A percentile compares a stretch with the other conserved stretches of the same genome.
Conservation (phyloP, 148 eudicot genomes). For the Camellia japonica region DNA sequence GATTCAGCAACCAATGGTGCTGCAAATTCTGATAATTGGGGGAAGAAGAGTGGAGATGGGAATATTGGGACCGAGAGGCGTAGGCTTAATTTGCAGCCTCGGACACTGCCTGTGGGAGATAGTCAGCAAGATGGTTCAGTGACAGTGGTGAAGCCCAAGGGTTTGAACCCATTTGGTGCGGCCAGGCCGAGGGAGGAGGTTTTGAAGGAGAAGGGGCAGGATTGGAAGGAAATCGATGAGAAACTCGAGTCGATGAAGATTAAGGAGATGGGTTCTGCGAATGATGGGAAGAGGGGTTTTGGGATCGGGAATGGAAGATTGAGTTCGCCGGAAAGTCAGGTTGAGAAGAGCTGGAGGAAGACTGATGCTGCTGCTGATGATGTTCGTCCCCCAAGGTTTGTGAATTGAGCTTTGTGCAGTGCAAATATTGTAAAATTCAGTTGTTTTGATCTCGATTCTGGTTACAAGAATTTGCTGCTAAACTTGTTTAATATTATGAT, state of each 20-base stretch:
- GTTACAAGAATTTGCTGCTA: conserved; percentile 5
- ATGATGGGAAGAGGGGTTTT: conserved; percentile 53
- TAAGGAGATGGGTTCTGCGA: conserved; percentile 37
- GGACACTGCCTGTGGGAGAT: conserved; percentile 55
- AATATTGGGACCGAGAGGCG: conserved; percentile 44
- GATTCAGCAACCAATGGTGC: conserved; percentile 24
- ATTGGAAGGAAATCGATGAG: conserved; percentile 96
- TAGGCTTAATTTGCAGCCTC: conserved; percentile 80
- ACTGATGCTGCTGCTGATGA: conserved; percentile 39
- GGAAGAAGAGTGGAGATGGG: conserved; percentile 42
- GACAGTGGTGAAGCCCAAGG: conserved; percentile 40
- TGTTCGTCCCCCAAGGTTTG: conserved; percentile 60
- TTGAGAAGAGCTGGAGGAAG: conserved; percentile 79
- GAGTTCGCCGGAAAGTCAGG: conserved; percentile 28
- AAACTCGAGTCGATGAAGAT: conserved; percentile 66
- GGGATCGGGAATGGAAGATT: conserved; percentile 41
- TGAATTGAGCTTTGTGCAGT: background rate
- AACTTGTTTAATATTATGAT: background rate
- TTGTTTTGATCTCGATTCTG: background rate
- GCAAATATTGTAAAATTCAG: background rate
- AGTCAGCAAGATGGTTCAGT: conserved; percentile 26
- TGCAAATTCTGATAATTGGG: conserved; percentile 53
- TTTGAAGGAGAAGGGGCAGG: conserved; percentile 85
- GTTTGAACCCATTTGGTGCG: conserved; percentile 77
- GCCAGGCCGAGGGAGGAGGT: conserved; percentile 99